Evolutionary conservation across 495 filamentous ascomycete species (phyloP).

Genomic region (Aspergillus diversus): DNA sequence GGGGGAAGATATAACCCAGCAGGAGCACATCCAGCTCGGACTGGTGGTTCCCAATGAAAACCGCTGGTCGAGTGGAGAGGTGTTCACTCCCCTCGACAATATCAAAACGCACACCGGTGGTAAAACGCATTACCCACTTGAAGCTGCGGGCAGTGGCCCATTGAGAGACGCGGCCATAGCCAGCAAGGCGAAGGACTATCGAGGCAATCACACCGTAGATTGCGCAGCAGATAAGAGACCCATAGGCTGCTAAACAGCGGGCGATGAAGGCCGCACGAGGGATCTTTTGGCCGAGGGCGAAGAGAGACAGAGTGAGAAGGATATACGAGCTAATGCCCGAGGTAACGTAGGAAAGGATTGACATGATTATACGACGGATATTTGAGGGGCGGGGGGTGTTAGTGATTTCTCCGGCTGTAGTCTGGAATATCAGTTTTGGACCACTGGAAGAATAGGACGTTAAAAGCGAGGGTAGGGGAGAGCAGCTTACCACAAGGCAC

Average conservation of each 20-base stretch:
- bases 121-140: conserved; percentile 75
- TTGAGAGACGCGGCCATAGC: conserved; percentile 76
- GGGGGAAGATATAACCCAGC: conserved; percentile 84
- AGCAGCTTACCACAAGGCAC: conserved; percentile 10
- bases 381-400: neutral
- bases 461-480: neutral
- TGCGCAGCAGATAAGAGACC: conserved; percentile 65
- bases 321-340: conserved; percentile 60
- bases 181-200: conserved; percentile 69
- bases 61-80: conserved; percentile 75
- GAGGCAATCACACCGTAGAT: conserved; percentile 78
- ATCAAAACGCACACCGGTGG: conserved; percentile 79
- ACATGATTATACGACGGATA: conserved; percentile 34
- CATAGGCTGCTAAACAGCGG: conserved; percentile 71
- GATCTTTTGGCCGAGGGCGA: conserved; percentile 57
- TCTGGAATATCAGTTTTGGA: neutral
- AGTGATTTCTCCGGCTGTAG: neutral
- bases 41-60: conserved; percentile 94
- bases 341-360: conserved; percentile 47
- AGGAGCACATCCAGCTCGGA: conserved; percentile 92
- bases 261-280: conserved; percentile 68
- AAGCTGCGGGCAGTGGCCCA: conserved; percentile 83
- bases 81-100: conserved; percentile 68
- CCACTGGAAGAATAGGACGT: neutral
- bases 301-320: conserved; percentile 58